These are phyloP conservation scores for Cytospora mali DNA, from an alignment of 2,329 filamentous ascomycete genomes.

Conservation along the genomic window DNA sequence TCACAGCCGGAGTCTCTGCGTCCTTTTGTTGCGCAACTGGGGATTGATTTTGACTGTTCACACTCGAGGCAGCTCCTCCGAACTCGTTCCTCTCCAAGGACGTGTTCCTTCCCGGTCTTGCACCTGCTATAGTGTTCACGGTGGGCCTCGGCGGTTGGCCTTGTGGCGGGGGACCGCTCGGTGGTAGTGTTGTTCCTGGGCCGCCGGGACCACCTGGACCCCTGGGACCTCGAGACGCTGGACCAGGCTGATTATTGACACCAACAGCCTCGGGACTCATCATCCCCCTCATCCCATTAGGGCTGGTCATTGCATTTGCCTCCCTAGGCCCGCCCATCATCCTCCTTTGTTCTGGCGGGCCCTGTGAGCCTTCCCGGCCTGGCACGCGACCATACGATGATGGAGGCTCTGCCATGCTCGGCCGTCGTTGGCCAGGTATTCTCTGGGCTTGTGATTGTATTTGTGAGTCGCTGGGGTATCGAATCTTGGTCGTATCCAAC, in stretches of 20 bases:
- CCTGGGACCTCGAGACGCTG: constrained; percentile 45
- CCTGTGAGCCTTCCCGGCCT: constrained; percentile 56
- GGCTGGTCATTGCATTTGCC: constrained; percentile 39
- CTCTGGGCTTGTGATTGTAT: constrained; percentile 38
- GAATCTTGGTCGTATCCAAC: constrained; percentile 92
- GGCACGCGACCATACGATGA: constrained; percentile 41
- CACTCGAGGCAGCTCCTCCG: constrained; percentile 28
- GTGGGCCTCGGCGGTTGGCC: constrained; percentile 56
- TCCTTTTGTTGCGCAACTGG: constrained; percentile 49
- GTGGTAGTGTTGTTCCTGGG: constrained; percentile 41
- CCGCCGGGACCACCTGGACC: constrained; percentile 44
- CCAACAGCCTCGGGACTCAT: constrained; percentile 44
- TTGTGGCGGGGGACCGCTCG: constrained; percentile 57
- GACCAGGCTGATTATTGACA: constrained; percentile 34
- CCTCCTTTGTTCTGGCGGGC: constrained; percentile 53
- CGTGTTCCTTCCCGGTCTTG: constrained; percentile 48
- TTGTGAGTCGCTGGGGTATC: constrained; percentile 82
- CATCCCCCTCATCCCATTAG: constrained; percentile 48
- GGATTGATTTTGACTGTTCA: constrained; percentile 42
- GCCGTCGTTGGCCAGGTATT: constrained; percentile 34
- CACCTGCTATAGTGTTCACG: constrained; percentile 44
- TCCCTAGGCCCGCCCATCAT: constrained; percentile 43
- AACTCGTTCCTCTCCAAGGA: constrained; percentile 51
- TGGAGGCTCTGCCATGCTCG: constrained; percentile 37
- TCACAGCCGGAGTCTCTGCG: constrained; percentile 55